Base-by-base conservation (phyloP, 768 basidiomycete species). In the Phanerochaete sordida region DNA sequence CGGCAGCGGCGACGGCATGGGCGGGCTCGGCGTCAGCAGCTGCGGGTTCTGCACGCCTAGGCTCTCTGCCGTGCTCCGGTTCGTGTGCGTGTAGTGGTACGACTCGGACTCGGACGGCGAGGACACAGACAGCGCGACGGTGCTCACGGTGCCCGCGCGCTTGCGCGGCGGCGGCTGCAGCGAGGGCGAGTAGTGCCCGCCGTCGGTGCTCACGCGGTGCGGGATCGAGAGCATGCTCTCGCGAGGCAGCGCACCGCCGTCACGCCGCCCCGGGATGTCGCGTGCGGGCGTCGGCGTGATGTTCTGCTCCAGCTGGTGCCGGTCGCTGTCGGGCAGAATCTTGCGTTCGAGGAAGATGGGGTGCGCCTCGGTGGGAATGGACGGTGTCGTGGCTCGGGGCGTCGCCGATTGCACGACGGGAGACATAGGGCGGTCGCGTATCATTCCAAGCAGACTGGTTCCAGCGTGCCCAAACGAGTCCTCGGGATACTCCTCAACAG, bases 391-490 rank as follows among this genome's bases (percentile, higher is more conserved):
- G 60, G 56, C 39, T 63, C 60, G 33, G 59, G 61, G 61, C 16
- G 61, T 63, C 4, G 67, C 66, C 6, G 68, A 61, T 19, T 64
- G 58, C 27, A 63, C 51, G 1, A 57, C 56, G 21, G 67, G 65
- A 3, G 68, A 68, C 15, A 62, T 33, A 3, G 68, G 64, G 15
- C 65, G 56, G 51, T 65, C 66, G 55, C 59, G 65, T 49, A 82
- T 70, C 77, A 81, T 82, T 61, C 75, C 77, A 44, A 87, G 71
- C 35, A 88, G 73, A 64, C 78, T 84, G 39, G 72, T 81, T 9
- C 85, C 84, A 64, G 76, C 82, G 37, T 77, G 78, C 26, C 77
- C 75, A 59, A 87, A 87, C 11, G 85, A 85, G 16, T 85, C 85
- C n/a, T 69, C 61, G 16, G 61, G 51, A 16, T 67, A 50, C 31